phyloP scores from a whole-genome alignment of 225 moss, liverwort and hornwort species.

The Pseudisothecium myosuroides region DNA sequence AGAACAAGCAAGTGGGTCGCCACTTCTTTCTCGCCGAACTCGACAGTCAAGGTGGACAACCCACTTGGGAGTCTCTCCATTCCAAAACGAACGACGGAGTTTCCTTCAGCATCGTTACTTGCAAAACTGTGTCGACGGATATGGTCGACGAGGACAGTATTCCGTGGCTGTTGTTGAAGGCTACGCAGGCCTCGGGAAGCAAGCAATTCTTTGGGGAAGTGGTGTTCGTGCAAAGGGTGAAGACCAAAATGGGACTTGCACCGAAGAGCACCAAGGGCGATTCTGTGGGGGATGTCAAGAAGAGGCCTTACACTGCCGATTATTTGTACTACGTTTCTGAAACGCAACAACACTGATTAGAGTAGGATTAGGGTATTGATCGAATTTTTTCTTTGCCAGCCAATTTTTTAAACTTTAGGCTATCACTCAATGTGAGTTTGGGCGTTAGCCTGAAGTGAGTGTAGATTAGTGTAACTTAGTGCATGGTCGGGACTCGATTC shows the following conservation, averaged over 20 bases:
- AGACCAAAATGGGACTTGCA: not conserved
- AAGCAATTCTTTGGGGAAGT: not conserved
- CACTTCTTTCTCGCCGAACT: constrained; percentile 3
- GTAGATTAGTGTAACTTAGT: not conserved
- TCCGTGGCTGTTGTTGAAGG: not conserved
- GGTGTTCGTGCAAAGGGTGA: not conserved
- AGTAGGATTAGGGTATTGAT: not conserved
- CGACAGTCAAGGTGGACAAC: constrained; percentile 4
- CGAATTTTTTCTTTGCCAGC: not conserved
- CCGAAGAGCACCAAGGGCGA: not conserved
- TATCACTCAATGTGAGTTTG: not conserved
- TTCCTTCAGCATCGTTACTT: not conserved
- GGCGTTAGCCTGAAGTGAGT: not conserved
- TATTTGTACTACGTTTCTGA: constrained; percentile 2
- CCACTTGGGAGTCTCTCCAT: constrained; percentile 4
- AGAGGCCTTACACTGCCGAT: not conserved
- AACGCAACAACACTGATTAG: not conserved
- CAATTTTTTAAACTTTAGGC: not conserved
- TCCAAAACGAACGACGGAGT: not conserved
- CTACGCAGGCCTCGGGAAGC: constrained; percentile 1
- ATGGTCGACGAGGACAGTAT: not conserved
- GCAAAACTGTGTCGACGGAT: not conserved
- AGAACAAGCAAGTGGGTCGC: constrained; percentile 4
- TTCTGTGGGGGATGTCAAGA: not conserved
- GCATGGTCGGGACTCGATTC: not conserved